Conservation (phyloP, 371 early-diverging fungal genomes). For the Mortierella sp. region DNA sequence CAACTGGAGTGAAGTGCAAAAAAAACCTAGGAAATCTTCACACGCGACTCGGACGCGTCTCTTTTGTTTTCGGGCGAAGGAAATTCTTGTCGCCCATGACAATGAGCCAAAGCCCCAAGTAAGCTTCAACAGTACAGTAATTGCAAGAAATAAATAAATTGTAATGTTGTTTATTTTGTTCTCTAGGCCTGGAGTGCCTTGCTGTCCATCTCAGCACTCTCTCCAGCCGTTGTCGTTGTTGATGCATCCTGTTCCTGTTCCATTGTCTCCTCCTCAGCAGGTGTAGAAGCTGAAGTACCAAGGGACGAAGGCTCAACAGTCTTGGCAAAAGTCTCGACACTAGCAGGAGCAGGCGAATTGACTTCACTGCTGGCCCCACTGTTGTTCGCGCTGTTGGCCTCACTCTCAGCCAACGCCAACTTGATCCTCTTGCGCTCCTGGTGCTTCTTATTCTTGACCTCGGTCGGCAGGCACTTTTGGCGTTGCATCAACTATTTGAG, state of each 20-base stretch:
- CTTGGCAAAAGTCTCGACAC: not conserved
- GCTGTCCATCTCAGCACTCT: not conserved
- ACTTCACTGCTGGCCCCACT: constrained; percentile 26
- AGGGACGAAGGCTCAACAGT: not conserved
- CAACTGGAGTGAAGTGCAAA: no score
- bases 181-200: not conserved
- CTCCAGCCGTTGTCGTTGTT: not conserved
- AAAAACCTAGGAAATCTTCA: no score
- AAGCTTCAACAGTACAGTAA: no score
- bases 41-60: no score
- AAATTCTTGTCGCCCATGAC: no score
- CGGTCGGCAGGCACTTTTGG: constrained; percentile 50
- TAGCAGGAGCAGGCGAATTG: constrained; percentile 18
- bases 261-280: not conserved
- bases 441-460: constrained; percentile 41
- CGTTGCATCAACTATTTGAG: constrained; percentile 38
- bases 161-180: not conserved
- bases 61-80: no score
- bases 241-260: not conserved
- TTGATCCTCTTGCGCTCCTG: constrained; percentile 42
- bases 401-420: constrained; percentile 22
- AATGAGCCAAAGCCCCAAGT: no score
- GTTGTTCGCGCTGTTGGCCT: constrained; percentile 18
- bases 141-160: not conserved
- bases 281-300: not conserved